Percentiles rank a stretch among this genome's conserved stretches.
These are phyloP conservation scores for Cryptomeria japonica DNA, from an alignment of 75 land plant species.

Conservation along the genomic window DNA sequence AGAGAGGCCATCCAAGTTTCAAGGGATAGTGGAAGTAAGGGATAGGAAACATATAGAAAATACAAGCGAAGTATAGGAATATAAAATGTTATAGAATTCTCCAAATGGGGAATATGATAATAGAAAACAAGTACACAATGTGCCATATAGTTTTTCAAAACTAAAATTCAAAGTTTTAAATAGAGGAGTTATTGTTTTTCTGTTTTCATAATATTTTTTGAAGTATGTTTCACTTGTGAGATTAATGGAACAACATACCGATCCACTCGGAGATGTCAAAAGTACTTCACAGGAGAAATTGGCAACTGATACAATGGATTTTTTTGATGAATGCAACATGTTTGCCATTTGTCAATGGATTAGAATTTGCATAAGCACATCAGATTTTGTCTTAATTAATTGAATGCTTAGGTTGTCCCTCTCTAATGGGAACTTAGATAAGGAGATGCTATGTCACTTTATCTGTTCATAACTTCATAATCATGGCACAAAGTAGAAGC, in stretches of 20 bases:
- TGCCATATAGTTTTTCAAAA: not conserved
- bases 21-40: not conserved
- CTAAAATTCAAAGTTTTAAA: too few relatives aligned
- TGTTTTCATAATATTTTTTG: not conserved
- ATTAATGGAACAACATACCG: not conserved
- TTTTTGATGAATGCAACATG: not conserved
- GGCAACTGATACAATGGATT: not conserved
- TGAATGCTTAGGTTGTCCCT: not conserved
- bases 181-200: not conserved
- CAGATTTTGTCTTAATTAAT: not conserved
- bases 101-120: not conserved
- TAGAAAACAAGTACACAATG: not conserved
- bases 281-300: not conserved
- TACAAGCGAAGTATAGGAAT: not conserved
- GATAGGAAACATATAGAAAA: not conserved
- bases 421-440: not conserved
- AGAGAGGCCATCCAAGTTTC: not conserved
- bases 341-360: not conserved
- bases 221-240: not conserved
- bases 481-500: not conserved
- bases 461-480: not conserved
- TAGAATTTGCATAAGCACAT: not conserved
- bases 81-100: not conserved
- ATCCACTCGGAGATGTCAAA: not conserved
- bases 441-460: not conserved